These are phyloP conservation scores for Hippophae gyantsensis DNA, from an alignment of 306 rosid genomes.

Conservation along the genomic window DNA sequence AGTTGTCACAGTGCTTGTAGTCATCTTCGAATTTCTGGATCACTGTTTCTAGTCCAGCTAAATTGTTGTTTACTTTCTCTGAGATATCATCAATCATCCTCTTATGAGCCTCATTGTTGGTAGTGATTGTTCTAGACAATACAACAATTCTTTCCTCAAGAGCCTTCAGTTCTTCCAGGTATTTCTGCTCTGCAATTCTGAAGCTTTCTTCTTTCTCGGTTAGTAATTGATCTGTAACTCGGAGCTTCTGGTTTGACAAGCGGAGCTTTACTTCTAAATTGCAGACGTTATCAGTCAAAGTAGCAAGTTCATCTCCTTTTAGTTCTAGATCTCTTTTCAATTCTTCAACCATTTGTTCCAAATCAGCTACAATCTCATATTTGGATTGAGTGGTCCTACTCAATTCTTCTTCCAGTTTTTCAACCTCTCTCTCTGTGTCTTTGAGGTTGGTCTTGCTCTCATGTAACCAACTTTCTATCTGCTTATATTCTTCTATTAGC, in stretches of 20 bases:
- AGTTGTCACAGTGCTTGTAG: constrained; percentile 24
- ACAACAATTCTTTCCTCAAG: constrained; percentile 51
- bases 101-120: constrained; percentile 45
- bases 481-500: constrained; percentile 45
- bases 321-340: constrained; percentile 68
- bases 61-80: constrained; percentile 25
- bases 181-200: constrained; percentile 44
- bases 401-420: constrained; percentile 37
- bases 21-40: constrained; percentile 35
- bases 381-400: constrained; percentile 36
- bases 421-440: constrained; percentile 49
- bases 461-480: constrained; percentile 36
- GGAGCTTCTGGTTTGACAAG: constrained; percentile 91
- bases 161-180: constrained; percentile 41
- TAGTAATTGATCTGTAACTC: constrained; percentile 81
- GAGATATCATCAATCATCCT: constrained; percentile 31
- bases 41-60: constrained; percentile 40
- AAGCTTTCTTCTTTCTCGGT: constrained; percentile 73
- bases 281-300: constrained; percentile 46
- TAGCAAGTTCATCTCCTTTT: constrained; percentile 52
- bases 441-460: constrained; percentile 45
- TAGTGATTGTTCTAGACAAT: constrained; percentile 40
- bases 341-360: constrained; percentile 56
- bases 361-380: constrained; percentile 42
- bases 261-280: constrained; percentile 84